Evolutionary conservation across 2,329 filamentous ascomycete species (phyloP).

Genomic region (Aspergillus felis): DNA sequence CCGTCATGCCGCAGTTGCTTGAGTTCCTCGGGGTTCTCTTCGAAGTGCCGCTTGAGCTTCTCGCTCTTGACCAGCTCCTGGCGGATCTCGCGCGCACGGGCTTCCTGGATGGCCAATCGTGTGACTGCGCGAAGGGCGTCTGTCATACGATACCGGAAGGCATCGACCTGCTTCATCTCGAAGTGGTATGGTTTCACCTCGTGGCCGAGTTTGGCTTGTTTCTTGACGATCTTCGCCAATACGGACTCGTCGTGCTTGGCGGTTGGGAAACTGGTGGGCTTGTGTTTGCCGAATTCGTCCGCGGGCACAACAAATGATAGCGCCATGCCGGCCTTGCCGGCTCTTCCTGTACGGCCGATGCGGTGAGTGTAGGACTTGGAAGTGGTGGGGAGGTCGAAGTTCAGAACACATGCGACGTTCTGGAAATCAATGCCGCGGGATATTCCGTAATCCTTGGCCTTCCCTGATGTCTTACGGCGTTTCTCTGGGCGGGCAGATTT

Average conservation of each 20-base stretch:
- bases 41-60: conserved; percentile 91
- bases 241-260: conserved; percentile 82
- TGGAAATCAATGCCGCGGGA: conserved; percentile 95
- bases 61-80: conserved; percentile 90
- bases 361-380: conserved; percentile 95
- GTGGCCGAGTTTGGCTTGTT: conserved; percentile 73
- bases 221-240: conserved; percentile 71
- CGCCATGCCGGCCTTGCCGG: conserved; percentile 87
- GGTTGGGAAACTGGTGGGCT: conserved; percentile 72
- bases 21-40: conserved; percentile 90
- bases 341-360: conserved; percentile 88
- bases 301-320: conserved; percentile 90
- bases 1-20: conserved; percentile 85
- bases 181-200: conserved; percentile 89
- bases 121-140: conserved; percentile 90
- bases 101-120: conserved; percentile 82
- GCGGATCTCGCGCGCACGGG: conserved; percentile 78
- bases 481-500: conserved; percentile 40
- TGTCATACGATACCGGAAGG: conserved; percentile 90
- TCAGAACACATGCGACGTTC: conserved; percentile 89
- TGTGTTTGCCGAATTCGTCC: conserved; percentile 81
- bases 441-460: conserved; percentile 89
- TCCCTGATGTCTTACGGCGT: conserved; percentile 62
- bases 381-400: conserved; percentile 88
- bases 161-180: conserved; percentile 89